Conservation (phyloP, 1,284 basidiomycete genomes). For the Meira nashicola region DNA sequence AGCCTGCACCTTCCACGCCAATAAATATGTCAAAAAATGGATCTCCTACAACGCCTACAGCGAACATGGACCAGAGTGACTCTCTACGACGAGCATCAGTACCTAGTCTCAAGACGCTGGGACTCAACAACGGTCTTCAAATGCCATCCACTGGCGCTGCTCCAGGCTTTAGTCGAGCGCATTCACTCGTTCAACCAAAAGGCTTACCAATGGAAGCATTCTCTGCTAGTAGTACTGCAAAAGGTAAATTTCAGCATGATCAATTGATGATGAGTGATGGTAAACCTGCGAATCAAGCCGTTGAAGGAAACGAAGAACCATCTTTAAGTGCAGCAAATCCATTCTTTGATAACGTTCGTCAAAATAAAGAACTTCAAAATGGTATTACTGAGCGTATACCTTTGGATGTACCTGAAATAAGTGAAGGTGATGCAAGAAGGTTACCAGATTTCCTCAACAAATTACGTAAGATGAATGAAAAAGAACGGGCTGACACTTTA, state of each 20-base stretch:
- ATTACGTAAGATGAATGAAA: conserved; percentile 59
- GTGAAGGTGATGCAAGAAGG: conserved; percentile 46
- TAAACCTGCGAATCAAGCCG: background rate
- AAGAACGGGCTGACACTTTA: conserved; percentile 70
- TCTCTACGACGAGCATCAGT: background rate
- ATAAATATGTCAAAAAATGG: background rate
- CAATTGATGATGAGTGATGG: background rate
- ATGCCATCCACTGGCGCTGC: background rate
- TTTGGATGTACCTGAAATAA: conserved; percentile 33
- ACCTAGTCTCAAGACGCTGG: background rate
- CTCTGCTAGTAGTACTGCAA: conserved; percentile 29
- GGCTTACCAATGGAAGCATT: conserved; percentile 45
- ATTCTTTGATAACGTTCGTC: conserved; percentile 81
- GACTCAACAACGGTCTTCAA: background rate
- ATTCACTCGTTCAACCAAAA: conserved; percentile 37
- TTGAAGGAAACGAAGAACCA: background rate
- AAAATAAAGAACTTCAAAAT: conserved; percentile 82
- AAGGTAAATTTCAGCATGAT: conserved; percentile 17
- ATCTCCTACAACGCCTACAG: no score
- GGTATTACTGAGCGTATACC: conserved; percentile 59
- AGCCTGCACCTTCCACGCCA: background rate
- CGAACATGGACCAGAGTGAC: background rate
- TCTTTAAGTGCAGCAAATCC: conserved; percentile 40
- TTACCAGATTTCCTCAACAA: conserved; percentile 76
- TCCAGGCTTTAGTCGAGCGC: background rate